Percentiles rank a stretch among this genome's conserved stretches.
These are phyloP conservation scores for Xylaria sp. DNA, from an alignment of 2,329 filamentous ascomycete species.

Conservation along the genomic window DNA sequence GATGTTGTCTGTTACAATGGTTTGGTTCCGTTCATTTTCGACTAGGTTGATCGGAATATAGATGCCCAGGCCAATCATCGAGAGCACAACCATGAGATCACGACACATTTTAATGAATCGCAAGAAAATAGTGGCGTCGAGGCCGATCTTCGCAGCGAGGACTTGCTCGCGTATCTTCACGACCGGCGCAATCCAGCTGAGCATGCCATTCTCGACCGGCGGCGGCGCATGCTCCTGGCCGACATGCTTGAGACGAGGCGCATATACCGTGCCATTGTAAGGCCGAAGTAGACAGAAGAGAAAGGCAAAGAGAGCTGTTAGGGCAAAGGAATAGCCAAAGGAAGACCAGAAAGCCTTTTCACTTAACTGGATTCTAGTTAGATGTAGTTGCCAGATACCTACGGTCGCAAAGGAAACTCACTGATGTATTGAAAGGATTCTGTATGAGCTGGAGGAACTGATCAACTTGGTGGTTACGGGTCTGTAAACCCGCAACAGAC, in stretches of 20 bases:
- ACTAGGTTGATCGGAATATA: slow-evolving; percentile 73
- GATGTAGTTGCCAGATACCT: not conserved
- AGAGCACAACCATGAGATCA: slow-evolving; percentile 73
- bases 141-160: slow-evolving; percentile 70
- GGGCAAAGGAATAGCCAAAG: slow-evolving; percentile 68
- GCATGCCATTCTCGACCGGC: slow-evolving; percentile 71
- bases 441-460: slow-evolving; percentile 44
- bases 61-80: slow-evolving; percentile 66
- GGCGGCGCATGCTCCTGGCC: slow-evolving; percentile 60
- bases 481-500: slow-evolving; percentile 1
- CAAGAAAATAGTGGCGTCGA: slow-evolving; percentile 85
- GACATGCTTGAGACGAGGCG: slow-evolving; percentile 82
- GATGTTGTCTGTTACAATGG: slow-evolving; percentile 34
- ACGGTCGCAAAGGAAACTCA: slow-evolving; percentile 25
- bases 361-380: slow-evolving; percentile 7
- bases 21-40: slow-evolving; percentile 36
- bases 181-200: slow-evolving; percentile 80
- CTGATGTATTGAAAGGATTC: slow-evolving; percentile 44
- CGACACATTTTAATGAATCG: slow-evolving; percentile 83
- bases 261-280: slow-evolving; percentile 72
- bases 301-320: slow-evolving; percentile 66
- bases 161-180: slow-evolving; percentile 71
- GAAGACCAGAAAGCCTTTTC: slow-evolving; percentile 58
- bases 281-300: slow-evolving; percentile 82
- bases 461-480: slow-evolving; percentile 24